Base-by-base conservation (phyloP, 768 basidiomycete genomes). In the Paxillus ammoniavirescens region DNA sequence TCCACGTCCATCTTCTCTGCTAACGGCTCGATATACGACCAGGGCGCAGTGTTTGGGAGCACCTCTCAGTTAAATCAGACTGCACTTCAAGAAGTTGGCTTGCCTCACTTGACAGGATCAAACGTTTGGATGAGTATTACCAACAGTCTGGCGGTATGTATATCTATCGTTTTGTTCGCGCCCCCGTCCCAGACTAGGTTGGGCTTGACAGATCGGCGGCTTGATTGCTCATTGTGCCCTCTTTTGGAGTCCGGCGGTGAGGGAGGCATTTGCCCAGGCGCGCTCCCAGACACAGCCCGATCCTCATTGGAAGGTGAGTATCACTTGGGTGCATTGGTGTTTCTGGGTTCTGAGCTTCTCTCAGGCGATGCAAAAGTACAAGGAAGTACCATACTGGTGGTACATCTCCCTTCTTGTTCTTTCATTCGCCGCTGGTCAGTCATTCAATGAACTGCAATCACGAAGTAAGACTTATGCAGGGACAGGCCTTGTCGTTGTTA, bases 371-470 rank as follows among this genome's bases (percentile, higher is more conserved):
- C 73, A 78, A 57, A 81, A 78, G 62, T 84, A 85, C 67, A 72
- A 77, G 36, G 82, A 85, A 66, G 80, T 75, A 0, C 83, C 83
- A 2, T 76, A 74, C 77, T 83, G 78, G 73, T 85, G 83, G 84
- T 85, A 84, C 62, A 55, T 67, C 8, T 61, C 73, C 30, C 73
- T 84, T 38, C 66, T 84, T 2, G 61, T 70, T 1, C 62, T 82
- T 8, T 62, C 84, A 0, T 84, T 86, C 70, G 63, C 82, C 31
- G 80, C 82, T 17, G 84, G 83, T 82, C 58, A 53, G 70, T 48
- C 3, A 18, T 45, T 33, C 10, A 15, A 5, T 50, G 48, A n/a
- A 12, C 26, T n/a, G 26, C 7, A 4, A 8, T 15, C 14, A 13
- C 42, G 28, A 36, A 42, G 2, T 23, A 13, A n/a, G 21, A 17